Conservation (phyloP, 345 rosid genomes). For the Lepidium aucheri region DNA sequence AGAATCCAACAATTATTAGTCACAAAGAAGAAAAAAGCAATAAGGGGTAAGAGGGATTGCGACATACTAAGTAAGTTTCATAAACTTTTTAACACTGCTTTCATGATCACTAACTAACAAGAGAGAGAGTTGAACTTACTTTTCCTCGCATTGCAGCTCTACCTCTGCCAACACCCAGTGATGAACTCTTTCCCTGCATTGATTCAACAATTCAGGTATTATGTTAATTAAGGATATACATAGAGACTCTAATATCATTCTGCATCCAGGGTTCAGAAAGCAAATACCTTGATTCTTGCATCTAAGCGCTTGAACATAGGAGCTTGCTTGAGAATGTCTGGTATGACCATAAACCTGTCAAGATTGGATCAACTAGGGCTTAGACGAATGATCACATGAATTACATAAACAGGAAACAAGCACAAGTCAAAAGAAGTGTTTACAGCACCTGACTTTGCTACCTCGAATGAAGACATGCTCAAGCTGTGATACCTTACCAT, state of each 20-base stretch:
- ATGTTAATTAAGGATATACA: background rate
- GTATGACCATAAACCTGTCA: conserved; percentile 95
- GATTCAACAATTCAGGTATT: background rate
- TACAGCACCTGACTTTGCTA: conserved; percentile 87
- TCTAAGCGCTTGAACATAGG: conserved; percentile 99
- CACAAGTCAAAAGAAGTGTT: background rate
- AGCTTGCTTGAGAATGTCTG: conserved; percentile 96
- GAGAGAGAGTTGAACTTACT: conserved; percentile 37
- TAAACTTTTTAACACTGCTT: background rate
- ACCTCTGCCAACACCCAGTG: conserved; percentile 97
- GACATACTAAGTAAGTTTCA: background rate
- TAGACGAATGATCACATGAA: background rate
- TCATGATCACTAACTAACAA: background rate
- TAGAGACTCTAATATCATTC: background rate
- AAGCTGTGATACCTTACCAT: conserved; percentile 93
- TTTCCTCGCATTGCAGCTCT: conserved; percentile 97
- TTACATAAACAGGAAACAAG: background rate
- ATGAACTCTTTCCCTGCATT: conserved; percentile 90
- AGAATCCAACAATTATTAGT: conserved; percentile 1
- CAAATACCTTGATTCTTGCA: conserved; percentile 86
- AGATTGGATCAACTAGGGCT: background rate
- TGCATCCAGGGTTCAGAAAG: background rate
- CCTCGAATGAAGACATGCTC: conserved; percentile 98
- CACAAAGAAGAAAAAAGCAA: background rate
- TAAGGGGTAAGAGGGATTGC: background rate